Evolutionary conservation across 2,329 filamentous ascomycete genomes (phyloP), one percentile per base, ranked within the genome.

Genomic region (Arthroderma sp.): DNA sequence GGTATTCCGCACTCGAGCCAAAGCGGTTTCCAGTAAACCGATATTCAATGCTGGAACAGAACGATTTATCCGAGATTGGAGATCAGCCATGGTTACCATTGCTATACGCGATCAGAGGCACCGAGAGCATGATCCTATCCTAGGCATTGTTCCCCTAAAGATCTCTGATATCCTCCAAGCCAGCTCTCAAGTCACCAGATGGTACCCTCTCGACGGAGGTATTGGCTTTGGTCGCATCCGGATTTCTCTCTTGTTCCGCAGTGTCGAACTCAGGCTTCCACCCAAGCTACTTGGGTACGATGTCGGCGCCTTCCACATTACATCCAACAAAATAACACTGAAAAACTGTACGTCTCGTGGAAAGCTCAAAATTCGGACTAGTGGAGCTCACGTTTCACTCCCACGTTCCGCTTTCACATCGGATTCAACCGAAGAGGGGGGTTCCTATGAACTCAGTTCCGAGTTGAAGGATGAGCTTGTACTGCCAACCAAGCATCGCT

Each of bases 21-120:
- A 98, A 76, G 91, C 91, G 2, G 87, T 95, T 6, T 94, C 87
- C 37, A 94, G 88, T 55, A 91, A 94, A 69, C 93, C 93, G 1
- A 96, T 97, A 62, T 97, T 95, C 79, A 96, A 97, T 65, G 91
- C 93, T 2, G 91, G 91, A 59, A 96, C 91, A 0, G 93, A 98
- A 68, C 82, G 86, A 11, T 97, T 97, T 65, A 76, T 97, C 31
- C 85, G 91, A 21, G 91, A 98, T 67, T 98, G 93, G 93, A 81
- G 89, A 61, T 93, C 88, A 17, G 80, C 82, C 49, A 87, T 96
- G 58, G 80, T 95, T 56, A 96, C 91, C 0, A 79, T 97, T 54
- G 87, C 88, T 0, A 90, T 96, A 15, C 86, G 93, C 25, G 91
- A 97, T 68, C 84, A 87, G 9, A 83, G 91, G 35, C 88, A 96